Conservation (phyloP, 257 asterid species). For the Ilex asprella region DNA sequence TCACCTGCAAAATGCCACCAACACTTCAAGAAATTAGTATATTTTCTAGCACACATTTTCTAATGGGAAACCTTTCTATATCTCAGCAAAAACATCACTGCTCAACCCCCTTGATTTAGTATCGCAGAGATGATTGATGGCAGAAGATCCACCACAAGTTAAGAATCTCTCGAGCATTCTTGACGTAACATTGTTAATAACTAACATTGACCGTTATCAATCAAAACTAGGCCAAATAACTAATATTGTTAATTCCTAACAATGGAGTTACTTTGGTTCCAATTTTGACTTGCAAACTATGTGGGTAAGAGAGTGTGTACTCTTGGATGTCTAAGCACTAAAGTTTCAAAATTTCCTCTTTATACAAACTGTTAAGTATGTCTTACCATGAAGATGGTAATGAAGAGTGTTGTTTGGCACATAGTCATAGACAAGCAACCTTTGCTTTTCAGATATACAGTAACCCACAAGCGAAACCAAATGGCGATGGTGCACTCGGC, state of each 20-base stretch:
- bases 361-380: neutral
- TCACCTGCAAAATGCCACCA: constrained; percentile 29
- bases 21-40: neutral
- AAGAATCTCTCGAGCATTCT: too few species aligned
- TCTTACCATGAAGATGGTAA: constrained; percentile 73
- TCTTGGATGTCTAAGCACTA: too few species aligned
- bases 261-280: constrained; percentile 9
- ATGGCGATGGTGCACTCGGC: constrained; percentile 86
- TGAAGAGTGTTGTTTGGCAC: constrained; percentile 82
- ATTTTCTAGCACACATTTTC: too few species aligned
- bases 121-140: neutral
- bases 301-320: constrained; percentile 5
- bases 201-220: neutral
- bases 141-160: too few species aligned
- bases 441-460: constrained; percentile 66
- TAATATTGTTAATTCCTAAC: neutral
- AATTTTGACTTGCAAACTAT: constrained; percentile 1
- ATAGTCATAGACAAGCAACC: constrained; percentile 77
- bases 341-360: too few species aligned
- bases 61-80: too few species aligned
- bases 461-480: constrained; percentile 91
- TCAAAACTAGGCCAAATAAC: neutral
- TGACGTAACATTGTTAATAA: neutral
- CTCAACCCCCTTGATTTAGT: neutral
- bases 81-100: neutral